Evolutionary conservation across 208 protist species (phyloP), one percentile per base, ranked within the genome.

Genomic region (Leishmania martiniquensis): DNA sequence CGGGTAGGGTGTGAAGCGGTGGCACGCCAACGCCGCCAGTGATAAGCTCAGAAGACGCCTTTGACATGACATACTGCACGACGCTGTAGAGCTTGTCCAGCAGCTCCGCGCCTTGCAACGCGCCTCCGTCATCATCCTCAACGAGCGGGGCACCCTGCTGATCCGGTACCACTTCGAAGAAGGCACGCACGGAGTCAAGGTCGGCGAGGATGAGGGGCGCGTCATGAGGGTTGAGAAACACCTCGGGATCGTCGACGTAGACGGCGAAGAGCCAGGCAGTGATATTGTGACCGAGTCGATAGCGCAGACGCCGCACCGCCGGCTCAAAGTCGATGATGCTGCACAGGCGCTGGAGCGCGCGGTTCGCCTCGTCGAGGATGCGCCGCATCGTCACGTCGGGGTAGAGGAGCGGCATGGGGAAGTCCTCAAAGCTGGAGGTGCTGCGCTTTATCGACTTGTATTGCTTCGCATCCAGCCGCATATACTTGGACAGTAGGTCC

Each of bases 1-100:
- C 85, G 17, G 87, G 89, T 52, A 95, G 82, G 25, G 69, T 79
- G 66, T 76, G 78, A 47, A 93, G 76, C 10, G 82, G 84, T 15
- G 91, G 91, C 45, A 92, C 89, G 0, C 87, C 91, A 5, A 87
- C 83, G 7, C 76, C 83, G 54, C 91, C 91, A 5, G 77, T 72
- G 22, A 86, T 72, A 4, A 95, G 84, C 60, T 85, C 72, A 22
- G 76, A 44, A 9, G 91, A 92, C 32, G 87, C 45, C 55, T 85
- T 84, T 22, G 86, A 76, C 83, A 95, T 88, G 39, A 92, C 83
- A 75, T 90, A 89, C 51, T 81, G 84, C 37, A 93, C 85, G 32
- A 93, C 82, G 34, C 81, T 75, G 70, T 81, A 85, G 17, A 95
- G 77, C 45, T 87, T 78, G 4, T 81, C 73, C 29, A 93, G 69